Percentiles rank a stretch among this genome's conserved stretches.
Conservation (phyloP, 2,329 filamentous ascomycete genomes). For the Neurospora crassa region DNA sequence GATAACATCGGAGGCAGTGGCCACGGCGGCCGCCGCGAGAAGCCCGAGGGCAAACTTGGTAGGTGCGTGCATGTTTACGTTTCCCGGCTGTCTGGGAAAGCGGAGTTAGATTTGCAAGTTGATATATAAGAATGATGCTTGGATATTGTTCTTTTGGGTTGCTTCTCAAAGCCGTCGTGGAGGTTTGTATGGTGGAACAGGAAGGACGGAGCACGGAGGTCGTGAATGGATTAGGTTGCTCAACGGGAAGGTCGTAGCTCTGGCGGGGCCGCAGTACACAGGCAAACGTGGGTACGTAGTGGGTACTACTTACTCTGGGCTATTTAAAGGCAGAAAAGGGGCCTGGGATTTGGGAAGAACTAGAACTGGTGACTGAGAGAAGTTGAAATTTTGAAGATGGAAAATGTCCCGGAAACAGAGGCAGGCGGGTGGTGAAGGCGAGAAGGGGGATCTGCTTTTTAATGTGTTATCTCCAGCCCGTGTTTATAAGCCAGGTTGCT, state of each 20-base stretch:
- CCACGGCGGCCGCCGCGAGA: constrained; percentile 45
- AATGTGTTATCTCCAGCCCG: constrained; percentile 13
- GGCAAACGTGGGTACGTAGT: constrained; percentile 3
- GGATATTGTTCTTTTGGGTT: neutral
- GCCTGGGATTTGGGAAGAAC: constrained; percentile 7
- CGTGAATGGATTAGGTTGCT: neutral
- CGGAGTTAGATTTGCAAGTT: neutral
- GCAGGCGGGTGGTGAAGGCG: constrained; percentile 1
- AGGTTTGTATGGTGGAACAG: neutral
- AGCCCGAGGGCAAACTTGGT: constrained; percentile 44
- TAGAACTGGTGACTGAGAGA: constrained; percentile 2
- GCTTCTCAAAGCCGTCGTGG: neutral
- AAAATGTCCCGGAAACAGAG: constrained; percentile 6
- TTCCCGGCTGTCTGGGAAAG: constrained; percentile 4
- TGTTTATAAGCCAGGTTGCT: constrained; percentile 10
- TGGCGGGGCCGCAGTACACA: neutral
- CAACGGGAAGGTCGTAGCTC: neutral
- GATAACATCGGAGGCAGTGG: constrained; percentile 69
- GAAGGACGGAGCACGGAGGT: neutral
- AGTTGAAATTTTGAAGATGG: constrained; percentile 9
- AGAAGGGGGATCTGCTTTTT: constrained; percentile 10
- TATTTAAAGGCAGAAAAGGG: constrained; percentile 17
- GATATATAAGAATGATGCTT: neutral
- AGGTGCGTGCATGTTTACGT: constrained; percentile 34
- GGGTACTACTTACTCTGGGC: constrained; percentile 14